phyloP scores from a whole-genome alignment of 2,329 filamentous ascomycete genomes.

The Colletotrichum ledebouriae region DNA sequence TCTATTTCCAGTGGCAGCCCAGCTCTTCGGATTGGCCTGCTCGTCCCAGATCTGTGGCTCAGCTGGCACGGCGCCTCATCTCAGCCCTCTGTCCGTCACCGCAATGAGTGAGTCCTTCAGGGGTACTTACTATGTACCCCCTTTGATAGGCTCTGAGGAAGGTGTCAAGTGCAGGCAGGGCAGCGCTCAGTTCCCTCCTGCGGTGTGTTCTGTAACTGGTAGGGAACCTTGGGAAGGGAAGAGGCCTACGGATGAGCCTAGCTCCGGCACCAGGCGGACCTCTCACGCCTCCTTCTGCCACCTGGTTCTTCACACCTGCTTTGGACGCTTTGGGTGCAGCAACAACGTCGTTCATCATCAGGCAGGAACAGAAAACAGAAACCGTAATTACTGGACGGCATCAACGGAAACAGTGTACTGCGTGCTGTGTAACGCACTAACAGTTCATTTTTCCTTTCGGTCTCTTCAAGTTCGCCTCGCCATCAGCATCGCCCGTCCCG shows the following conservation, averaged over 20 bases:
- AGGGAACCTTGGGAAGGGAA: slow-evolving; percentile 41
- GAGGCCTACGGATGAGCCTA: slow-evolving; percentile 29
- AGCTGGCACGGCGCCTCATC: slow-evolving; percentile 36
- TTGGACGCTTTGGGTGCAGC: no score
- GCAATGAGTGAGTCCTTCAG: no score
- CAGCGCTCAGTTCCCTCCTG: slow-evolving; percentile 34
- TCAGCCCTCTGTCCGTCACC: slow-evolving; percentile 16
- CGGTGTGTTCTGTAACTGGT: slow-evolving; percentile 31
- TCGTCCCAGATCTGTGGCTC: slow-evolving; percentile 37
- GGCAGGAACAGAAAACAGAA: no score
- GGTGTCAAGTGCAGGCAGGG: neutral
- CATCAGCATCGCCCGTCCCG: neutral
- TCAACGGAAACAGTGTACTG: neutral
- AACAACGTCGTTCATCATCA: no score
- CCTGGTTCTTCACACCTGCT: no score
- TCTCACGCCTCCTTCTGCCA: no score
- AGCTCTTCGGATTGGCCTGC: slow-evolving; percentile 21
- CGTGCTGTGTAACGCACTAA: neutral
- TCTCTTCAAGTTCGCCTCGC: neutral
- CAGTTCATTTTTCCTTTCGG: neutral
- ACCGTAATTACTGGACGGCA: no score
- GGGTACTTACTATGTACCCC: no score
- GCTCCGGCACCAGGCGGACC: slow-evolving; percentile 35
- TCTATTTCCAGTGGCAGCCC: slow-evolving; percentile 35
- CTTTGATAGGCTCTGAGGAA: no score